Evolutionary conservation across 441 rosid species (phyloP).

Genomic region (Croton setiger): DNA sequence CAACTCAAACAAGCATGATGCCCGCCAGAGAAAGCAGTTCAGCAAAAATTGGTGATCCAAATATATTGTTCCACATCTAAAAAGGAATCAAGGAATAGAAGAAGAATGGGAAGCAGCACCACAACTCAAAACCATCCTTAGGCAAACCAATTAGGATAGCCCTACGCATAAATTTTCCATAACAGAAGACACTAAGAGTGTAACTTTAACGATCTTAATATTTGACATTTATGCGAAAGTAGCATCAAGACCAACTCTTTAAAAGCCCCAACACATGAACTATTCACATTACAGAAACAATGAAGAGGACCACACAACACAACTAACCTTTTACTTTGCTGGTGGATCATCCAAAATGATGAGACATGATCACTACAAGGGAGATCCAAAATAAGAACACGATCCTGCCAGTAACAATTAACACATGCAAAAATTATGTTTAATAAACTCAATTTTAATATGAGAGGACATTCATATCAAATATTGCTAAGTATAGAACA

Average conservation of each 20-base stretch:
- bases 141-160: background rate
- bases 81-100: background rate
- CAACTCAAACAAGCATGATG: background rate
- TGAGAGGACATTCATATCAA: background rate
- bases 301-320: background rate
- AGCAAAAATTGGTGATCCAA: background rate
- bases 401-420: slow-evolving; percentile 57
- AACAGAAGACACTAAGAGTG: background rate
- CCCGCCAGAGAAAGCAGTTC: background rate
- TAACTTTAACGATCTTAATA: background rate
- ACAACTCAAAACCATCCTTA: slow-evolving; percentile 4
- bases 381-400: slow-evolving; percentile 76
- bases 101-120: background rate
- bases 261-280: too few relatives aligned
- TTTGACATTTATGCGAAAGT: background rate
- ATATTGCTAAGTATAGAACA: background rate
- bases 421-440: slow-evolving; percentile 9
- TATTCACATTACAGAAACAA: too few relatives aligned
- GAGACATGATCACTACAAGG: slow-evolving; percentile 64
- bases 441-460: slow-evolving; percentile 17
- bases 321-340: slow-evolving; percentile 86
- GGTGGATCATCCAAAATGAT: slow-evolving; percentile 96
- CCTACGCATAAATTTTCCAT: background rate
- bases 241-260: background rate
- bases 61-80: background rate